A percentile compares a stretch with the other conserved stretches of the same genome.
Evolutionary conservation across 495 filamentous ascomycete genomes (phyloP).

Genomic region (Jackrogersella multiformis): DNA sequence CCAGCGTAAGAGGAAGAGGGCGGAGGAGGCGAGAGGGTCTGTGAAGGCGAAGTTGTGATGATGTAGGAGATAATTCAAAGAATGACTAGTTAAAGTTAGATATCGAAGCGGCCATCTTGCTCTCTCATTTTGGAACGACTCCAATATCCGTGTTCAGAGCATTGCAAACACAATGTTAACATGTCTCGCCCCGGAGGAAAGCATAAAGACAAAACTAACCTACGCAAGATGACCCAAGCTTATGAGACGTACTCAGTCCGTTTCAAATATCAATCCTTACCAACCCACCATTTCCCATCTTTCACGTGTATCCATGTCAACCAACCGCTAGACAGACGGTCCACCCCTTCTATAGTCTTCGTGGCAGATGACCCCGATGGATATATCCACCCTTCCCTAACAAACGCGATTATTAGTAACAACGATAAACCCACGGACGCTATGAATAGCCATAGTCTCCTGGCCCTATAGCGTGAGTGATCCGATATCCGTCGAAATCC

Average conservation of each 20-base stretch:
- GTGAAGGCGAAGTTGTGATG: slow-evolving; percentile 44
- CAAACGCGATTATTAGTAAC: neutral
- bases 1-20: slow-evolving; percentile 42
- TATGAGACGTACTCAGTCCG: neutral
- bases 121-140: neutral
- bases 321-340: slow-evolving; percentile 15
- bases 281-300: slow-evolving; percentile 14
- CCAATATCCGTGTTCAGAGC: neutral
- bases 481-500: slow-evolving; percentile 72
- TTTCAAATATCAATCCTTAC: neutral
- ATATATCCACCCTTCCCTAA: neutral
- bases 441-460: slow-evolving; percentile 12
- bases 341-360: neutral
- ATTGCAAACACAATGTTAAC: neutral
- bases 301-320: slow-evolving; percentile 22
- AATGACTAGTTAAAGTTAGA: neutral
- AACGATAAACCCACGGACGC: slow-evolving; percentile 5
- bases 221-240: neutral
- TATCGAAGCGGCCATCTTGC: neutral
- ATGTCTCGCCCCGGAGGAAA: neutral
- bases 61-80: neutral
- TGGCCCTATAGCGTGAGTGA: slow-evolving; percentile 5
- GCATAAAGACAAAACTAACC: neutral
- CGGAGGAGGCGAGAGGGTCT: slow-evolving; percentile 36
- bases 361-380: neutral